Percentiles rank a stretch among this genome's conserved stretches.
These are phyloP conservation scores for Tephrocybe sp. DNA, from an alignment of 768 basidiomycete genomes.

Conservation along the genomic window DNA sequence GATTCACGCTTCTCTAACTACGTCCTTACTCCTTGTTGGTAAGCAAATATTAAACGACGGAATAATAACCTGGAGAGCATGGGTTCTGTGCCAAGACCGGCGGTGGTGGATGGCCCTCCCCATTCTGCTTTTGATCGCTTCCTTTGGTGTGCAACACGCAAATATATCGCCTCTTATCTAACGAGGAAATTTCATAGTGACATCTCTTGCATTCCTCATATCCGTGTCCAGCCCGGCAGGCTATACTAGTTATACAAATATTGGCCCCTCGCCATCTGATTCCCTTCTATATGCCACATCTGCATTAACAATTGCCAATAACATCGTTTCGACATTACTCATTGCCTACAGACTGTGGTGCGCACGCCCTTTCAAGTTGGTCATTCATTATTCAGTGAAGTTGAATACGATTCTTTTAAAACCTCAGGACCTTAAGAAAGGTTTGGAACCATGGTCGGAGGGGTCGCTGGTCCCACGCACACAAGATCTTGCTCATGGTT, in stretches of 20 bases:
- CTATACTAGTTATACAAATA: neutral
- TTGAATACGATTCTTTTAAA: too few relatives aligned
- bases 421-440: constrained; percentile 1
- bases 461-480: constrained; percentile 8
- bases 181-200: neutral
- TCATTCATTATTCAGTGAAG: too few relatives aligned
- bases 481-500: constrained; percentile 5
- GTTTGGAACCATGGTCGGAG: neutral
- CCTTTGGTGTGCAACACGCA: neutral
- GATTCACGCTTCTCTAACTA: neutral
- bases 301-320: constrained; percentile 1
- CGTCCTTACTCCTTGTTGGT: neutral
- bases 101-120: constrained; percentile 2
- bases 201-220: constrained; percentile 5
- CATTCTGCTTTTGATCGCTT: neutral
- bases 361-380: too few relatives aligned
- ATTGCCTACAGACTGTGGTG: constrained; percentile 8
- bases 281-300: constrained; percentile 3
- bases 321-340: constrained; percentile 1
- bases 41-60: constrained; percentile 7
- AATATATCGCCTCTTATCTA: neutral
- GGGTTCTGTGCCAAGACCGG: constrained; percentile 5
- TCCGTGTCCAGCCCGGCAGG: neutral
- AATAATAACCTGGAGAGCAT: constrained; percentile 9
- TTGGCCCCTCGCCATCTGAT: neutral